Evolutionary conservation across 2,329 filamentous ascomycete genomes (phyloP), one percentile per base, ranked within the genome.

Genomic region (Samsoniella hepiali): DNA sequence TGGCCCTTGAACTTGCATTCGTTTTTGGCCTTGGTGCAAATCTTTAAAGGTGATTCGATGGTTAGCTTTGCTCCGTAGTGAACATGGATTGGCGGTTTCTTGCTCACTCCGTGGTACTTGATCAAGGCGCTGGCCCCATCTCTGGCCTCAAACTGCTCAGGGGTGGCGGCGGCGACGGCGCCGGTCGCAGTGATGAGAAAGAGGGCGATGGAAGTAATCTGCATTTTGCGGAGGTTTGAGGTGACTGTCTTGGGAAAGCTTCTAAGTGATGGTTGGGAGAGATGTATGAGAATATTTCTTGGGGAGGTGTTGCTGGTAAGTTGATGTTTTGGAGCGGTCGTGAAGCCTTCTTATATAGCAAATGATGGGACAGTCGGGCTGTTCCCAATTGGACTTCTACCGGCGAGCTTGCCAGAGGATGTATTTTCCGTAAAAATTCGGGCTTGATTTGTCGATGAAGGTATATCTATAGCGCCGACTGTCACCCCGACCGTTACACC

Each of bases 1-100:
- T 51, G 49, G 29, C 15, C 15, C 31, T 51, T 51, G 49, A n/a
- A 51, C 31, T 51, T 51, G 49, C 49, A 51, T 51, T 51, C 49
- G 49, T 51, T 51, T 13, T 51, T 51, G 31, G 49, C 49, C 49
- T 51, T 51, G 49, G 29, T 34, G 49, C 49, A 51, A n/a, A 34
- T 51, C 49, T 51, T 34, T 34, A 3, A 34, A 51, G 15, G 8
- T n/a, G 15, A 51, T 10, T 34, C 15, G 15, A 51, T 34, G 49
- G 49, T 51, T 34, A 51, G 49, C 49, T 51, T 17, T 51, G 31
- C 13, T 51, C 29, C 3, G 2, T 34, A 34, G 31, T 51, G 8
- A 51, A n/a, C n/a, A 32, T 51, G 29, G 31, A 51, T 10, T 8
- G 49, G 31, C 3, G 8, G 3, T 32, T 34, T 34, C 49, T 50